Evolutionary conservation across 2,329 filamentous ascomycete genomes (phyloP).

Genomic region (Trichoderma semiorbis): DNA sequence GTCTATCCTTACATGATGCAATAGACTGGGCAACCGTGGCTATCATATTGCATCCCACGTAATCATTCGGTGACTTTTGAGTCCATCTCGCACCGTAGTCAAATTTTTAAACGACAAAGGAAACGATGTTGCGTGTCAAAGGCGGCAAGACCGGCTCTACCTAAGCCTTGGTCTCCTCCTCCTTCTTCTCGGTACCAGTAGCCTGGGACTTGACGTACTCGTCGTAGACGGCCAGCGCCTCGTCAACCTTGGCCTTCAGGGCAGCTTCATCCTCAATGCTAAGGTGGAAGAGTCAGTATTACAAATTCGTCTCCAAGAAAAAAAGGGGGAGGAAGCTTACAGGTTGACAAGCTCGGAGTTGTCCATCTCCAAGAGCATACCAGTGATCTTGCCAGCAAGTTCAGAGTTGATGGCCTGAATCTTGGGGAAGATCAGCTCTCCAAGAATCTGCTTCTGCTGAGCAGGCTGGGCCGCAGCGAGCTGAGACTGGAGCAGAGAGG

Average conservation of each 20-base stretch:
- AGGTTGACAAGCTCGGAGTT: slow-evolving; percentile 90
- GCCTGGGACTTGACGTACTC: slow-evolving; percentile 92
- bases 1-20: slow-evolving; percentile 42
- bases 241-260: slow-evolving; percentile 92
- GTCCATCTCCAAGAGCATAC: slow-evolving; percentile 99
- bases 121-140: slow-evolving; percentile 27
- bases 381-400: slow-evolving; percentile 97
- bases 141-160: slow-evolving; percentile 10
- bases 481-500: slow-evolving; percentile 53
- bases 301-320: slow-evolving; percentile 16
- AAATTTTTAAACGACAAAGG: slow-evolving; percentile 26
- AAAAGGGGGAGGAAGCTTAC: slow-evolving; percentile 59
- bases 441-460: slow-evolving; percentile 98
- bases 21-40: slow-evolving; percentile 25
- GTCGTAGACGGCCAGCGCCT: slow-evolving; percentile 95
- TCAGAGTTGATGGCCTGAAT: slow-evolving; percentile 92
- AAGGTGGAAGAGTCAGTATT: slow-evolving; percentile 15
- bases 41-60: slow-evolving; percentile 25
- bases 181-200: slow-evolving; percentile 41
- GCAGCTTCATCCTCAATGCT: slow-evolving; percentile 87
- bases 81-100: slow-evolving; percentile 12
- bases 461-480: slow-evolving; percentile 55
- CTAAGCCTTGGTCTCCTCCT: slow-evolving; percentile 49
- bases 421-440: slow-evolving; percentile 98
- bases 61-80: slow-evolving; percentile 7